Percentiles rank a stretch among this genome's conserved stretches.
Conservation (phyloP, 2,329 filamentous ascomycete species). For the Colletotrichum scovillei region DNA sequence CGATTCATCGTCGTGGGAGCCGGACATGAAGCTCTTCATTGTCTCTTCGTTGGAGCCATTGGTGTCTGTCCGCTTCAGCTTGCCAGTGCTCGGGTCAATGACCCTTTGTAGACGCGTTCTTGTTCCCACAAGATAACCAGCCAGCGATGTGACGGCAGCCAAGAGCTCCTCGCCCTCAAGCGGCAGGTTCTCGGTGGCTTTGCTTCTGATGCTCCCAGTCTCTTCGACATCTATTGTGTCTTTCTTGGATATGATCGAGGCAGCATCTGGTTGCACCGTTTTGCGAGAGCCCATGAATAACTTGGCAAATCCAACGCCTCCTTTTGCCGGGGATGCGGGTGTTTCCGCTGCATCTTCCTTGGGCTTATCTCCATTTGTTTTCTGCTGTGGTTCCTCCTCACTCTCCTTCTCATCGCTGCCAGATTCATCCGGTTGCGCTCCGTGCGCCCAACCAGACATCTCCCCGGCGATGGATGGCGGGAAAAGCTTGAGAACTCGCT, state of each 20-base stretch:
- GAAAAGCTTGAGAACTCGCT: slow-evolving; percentile 86
- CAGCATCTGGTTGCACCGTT: slow-evolving; percentile 60
- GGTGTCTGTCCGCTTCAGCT: slow-evolving; percentile 62
- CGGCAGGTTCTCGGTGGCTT: slow-evolving; percentile 59
- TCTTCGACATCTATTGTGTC: slow-evolving; percentile 65
- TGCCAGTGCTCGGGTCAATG: slow-evolving; percentile 71
- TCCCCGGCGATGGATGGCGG: slow-evolving; percentile 87
- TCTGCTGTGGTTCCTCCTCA: slow-evolving; percentile 49
- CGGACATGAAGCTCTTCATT: slow-evolving; percentile 67
- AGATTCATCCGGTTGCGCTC: slow-evolving; percentile 57
- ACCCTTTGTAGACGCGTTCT: slow-evolving; percentile 73
- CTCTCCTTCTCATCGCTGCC: slow-evolving; percentile 47
- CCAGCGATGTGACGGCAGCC: slow-evolving; percentile 83
- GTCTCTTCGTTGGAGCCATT: slow-evolving; percentile 59
- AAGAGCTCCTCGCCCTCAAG: slow-evolving; percentile 86
- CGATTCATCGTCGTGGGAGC: slow-evolving; percentile 54
- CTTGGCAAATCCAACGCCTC: slow-evolving; percentile 62
- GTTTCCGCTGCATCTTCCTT: slow-evolving; percentile 38
- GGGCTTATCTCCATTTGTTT: slow-evolving; percentile 46
- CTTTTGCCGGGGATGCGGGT: slow-evolving; percentile 50
- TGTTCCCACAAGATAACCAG: slow-evolving; percentile 89
- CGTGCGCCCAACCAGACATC: slow-evolving; percentile 67
- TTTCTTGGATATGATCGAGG: slow-evolving; percentile 70
- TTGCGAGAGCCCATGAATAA: slow-evolving; percentile 63
- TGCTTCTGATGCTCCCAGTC: slow-evolving; percentile 62